Conservation (phyloP, 1,284 basidiomycete species). For the Pseudozyma pruni region DNA sequence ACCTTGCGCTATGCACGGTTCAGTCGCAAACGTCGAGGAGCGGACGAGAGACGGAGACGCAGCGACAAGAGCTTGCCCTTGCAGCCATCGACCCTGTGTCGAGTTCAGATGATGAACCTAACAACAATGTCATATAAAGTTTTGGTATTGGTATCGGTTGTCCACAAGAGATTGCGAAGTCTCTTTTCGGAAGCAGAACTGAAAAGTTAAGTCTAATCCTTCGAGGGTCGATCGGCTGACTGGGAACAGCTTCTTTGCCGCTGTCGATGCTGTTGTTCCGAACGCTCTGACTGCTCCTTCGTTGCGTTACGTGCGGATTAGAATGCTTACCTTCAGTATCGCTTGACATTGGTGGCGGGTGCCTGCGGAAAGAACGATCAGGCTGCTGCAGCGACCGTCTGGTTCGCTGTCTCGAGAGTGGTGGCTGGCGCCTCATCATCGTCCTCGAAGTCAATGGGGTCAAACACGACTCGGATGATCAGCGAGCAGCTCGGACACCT, state of each 20-base stretch:
- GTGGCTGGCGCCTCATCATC: slow-evolving; percentile 27
- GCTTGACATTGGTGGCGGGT: not conserved
- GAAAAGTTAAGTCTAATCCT: slow-evolving; percentile 46
- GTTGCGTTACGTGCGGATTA: not conserved
- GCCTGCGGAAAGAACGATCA: slow-evolving; percentile 5
- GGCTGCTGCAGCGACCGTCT: slow-evolving; percentile 22
- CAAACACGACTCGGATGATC: slow-evolving; percentile 91
- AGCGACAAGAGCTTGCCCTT: slow-evolving; percentile 3
- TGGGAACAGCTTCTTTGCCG: not conserved
- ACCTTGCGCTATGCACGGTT: not conserved
- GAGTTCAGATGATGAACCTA: not conserved
- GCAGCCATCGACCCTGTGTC: slow-evolving; percentile 15
- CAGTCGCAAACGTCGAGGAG: not conserved
- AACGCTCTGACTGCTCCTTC: not conserved
- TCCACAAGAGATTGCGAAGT: slow-evolving; percentile 59
- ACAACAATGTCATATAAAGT: slow-evolving; percentile 31
- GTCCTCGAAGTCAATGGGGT: slow-evolving; percentile 76
- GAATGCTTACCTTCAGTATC: slow-evolving; percentile 21
- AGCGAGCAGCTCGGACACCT: slow-evolving; percentile 96
- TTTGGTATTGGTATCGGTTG: slow-evolving; percentile 53
- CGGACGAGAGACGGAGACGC: not conserved
- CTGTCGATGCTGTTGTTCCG: not conserved
- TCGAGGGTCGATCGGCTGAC: slow-evolving; percentile 6
- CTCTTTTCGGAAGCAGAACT: slow-evolving; percentile 59
- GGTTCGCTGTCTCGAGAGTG: slow-evolving; percentile 18